A percentile compares a stretch with the other conserved stretches of the same genome.
phyloP scores from a whole-genome alignment of 2,329 filamentous ascomycete genomes.

The Apiospora saccharicola region DNA sequence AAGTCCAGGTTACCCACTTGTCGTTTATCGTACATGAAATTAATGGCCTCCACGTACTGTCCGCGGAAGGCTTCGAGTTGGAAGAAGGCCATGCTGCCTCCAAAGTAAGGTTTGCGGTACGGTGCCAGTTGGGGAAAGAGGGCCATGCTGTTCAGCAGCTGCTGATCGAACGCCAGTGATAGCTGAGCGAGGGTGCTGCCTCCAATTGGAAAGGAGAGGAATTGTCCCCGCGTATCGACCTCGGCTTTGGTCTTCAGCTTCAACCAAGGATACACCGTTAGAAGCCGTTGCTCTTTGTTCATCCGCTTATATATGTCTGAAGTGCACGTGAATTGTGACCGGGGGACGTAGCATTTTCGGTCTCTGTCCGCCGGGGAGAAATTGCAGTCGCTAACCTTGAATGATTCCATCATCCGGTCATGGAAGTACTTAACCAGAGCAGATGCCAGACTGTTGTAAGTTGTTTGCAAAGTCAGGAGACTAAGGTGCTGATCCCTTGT shows the following conservation, averaged over 20 bases:
- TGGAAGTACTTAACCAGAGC: neutral
- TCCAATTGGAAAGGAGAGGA: neutral
- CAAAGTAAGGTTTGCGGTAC: neutral
- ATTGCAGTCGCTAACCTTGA: neutral
- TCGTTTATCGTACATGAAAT: slow-evolving; percentile 33
- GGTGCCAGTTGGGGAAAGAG: neutral
- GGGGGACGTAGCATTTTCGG: slow-evolving; percentile 33
- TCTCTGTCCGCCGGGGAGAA: slow-evolving; percentile 28
- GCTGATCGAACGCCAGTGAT: neutral
- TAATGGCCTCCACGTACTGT: slow-evolving; percentile 30
- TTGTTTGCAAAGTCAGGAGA: neutral
- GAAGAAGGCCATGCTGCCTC: neutral
- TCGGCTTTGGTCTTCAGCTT: neutral
- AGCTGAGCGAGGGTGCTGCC: neutral
- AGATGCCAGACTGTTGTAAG: neutral
- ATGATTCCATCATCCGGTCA: neutral
- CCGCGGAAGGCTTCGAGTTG: slow-evolving; percentile 14
- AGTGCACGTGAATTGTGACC: slow-evolving; percentile 21
- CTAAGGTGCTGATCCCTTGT: neutral
- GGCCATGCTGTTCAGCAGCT: slow-evolving; percentile 32
- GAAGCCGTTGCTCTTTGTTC: slow-evolving; percentile 43
- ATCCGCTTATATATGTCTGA: slow-evolving; percentile 25
- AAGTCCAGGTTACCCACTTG: slow-evolving; percentile 38
- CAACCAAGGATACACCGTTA: slow-evolving; percentile 28
- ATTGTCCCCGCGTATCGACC: neutral